phyloP scores from a whole-genome alignment of 73 alveolate species.

The Uronychia setigera region DNA sequence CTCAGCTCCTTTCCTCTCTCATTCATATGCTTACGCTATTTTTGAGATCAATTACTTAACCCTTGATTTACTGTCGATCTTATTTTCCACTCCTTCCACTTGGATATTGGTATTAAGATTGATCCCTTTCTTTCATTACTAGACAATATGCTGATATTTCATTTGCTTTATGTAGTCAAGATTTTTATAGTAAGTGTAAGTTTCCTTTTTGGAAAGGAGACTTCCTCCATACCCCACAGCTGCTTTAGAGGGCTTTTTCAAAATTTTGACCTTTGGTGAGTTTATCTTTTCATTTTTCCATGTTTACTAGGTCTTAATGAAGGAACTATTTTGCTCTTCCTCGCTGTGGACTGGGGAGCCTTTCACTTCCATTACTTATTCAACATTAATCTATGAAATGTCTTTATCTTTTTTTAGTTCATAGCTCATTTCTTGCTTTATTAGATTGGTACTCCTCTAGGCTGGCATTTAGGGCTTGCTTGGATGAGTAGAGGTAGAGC shows the following conservation, averaged over 20 bases:
- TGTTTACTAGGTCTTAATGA: neutral
- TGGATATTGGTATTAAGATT: no score
- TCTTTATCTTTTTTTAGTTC: no score
- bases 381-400: no score
- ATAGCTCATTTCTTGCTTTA: no score
- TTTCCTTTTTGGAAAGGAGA: no score
- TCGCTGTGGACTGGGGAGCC: neutral
- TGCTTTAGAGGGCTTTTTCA: neutral
- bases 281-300: neutral
- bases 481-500: no score
- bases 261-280: neutral
- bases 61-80: no score
- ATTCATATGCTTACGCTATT: no score
- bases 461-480: no score
- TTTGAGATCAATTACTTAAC: neutral
- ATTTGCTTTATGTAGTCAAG: neutral
- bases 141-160: neutral
- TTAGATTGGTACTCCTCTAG: no score
- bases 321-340: neutral
- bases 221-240: no score
- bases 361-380: no score
- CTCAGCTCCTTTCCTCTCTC: neutral
- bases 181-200: neutral
- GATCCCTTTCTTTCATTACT: neutral
- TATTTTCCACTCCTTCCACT: neutral